These are phyloP conservation scores for Akebia trifoliata DNA, from an alignment of 164 flowering plant species.

Conservation along the genomic window DNA sequence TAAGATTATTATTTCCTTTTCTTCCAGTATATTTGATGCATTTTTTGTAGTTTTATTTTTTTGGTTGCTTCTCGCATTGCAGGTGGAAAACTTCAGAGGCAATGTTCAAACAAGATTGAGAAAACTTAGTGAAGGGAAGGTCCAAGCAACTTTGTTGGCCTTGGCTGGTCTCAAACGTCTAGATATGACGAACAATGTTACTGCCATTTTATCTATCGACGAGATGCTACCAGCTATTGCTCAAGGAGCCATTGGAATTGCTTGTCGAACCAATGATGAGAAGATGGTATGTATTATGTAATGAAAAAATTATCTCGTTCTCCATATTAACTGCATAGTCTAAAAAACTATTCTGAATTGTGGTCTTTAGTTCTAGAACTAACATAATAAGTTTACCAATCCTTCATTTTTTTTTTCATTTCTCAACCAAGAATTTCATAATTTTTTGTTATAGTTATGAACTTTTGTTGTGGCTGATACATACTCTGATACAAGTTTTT, in stretches of 20 bases:
- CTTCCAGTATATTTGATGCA: background rate
- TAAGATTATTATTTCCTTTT: background rate
- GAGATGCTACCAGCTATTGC: constrained; percentile 99
- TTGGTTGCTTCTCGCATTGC: constrained; percentile 7
- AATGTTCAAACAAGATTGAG: constrained; percentile 91
- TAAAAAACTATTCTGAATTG: background rate
- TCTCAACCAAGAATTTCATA: no score
- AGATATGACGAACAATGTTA: constrained; percentile 75
- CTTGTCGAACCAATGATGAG: constrained; percentile 79
- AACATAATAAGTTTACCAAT: no score
- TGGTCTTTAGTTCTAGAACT: no score
- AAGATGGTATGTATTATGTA: constrained; percentile 59
- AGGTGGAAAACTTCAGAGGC: constrained; percentile 91
- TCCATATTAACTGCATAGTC: background rate
- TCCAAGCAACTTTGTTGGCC: constrained; percentile 89
- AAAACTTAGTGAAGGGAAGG: constrained; percentile 82
- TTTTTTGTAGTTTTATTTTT: background rate
- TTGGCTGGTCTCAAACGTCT: constrained; percentile 90
- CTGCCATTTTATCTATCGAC: constrained; percentile 69
- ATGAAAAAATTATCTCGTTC: background rate
- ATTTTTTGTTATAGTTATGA: no score
- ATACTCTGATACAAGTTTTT: no score
- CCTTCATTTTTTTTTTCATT: no score
- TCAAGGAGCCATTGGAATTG: constrained; percentile 99
- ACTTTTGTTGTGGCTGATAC: no score